These are phyloP conservation scores for Discostella pseudostelligera DNA, from an alignment of 108 stramenopile species.

Conservation along the genomic window DNA sequence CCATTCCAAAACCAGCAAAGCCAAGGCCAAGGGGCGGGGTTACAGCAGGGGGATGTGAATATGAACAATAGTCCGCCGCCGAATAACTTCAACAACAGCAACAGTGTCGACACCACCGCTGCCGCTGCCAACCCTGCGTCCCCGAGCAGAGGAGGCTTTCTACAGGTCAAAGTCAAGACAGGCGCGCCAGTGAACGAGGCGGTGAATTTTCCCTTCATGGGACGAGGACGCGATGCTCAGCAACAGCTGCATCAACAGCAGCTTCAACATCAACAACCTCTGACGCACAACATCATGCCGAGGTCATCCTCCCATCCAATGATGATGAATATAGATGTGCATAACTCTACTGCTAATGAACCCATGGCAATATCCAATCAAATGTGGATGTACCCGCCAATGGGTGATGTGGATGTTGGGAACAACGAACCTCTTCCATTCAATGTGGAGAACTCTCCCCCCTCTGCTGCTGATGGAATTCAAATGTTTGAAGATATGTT, in stretches of 20 bases:
- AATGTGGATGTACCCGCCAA: background rate
- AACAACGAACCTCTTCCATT: background rate
- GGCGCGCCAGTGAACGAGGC: background rate
- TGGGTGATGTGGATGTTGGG: background rate
- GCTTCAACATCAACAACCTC: background rate
- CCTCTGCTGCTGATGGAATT: background rate
- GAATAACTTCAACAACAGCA: background rate
- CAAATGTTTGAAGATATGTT: background rate
- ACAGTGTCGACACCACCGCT: too few relatives aligned
- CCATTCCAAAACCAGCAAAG: too few relatives aligned
- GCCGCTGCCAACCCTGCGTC: too few relatives aligned
- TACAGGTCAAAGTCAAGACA: background rate
- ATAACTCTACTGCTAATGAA: background rate
- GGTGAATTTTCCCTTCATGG: background rate
- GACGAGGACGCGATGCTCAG: background rate
- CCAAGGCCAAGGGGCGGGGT: too few relatives aligned
- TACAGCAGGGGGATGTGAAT: too few relatives aligned
- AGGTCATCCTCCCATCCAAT: slow-evolving; percentile 11
- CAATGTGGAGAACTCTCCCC: background rate
- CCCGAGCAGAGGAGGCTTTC: background rate
- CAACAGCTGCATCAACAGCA: background rate
- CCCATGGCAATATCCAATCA: background rate
- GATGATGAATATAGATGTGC: background rate
- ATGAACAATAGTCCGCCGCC: too few relatives aligned
- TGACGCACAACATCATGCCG: background rate